A percentile compares a stretch with the other conserved stretches of the same genome.
Evolutionary conservation across 176 grass and related monocot species (phyloP).

Genomic region (Puccinellia tenuiflora): DNA sequence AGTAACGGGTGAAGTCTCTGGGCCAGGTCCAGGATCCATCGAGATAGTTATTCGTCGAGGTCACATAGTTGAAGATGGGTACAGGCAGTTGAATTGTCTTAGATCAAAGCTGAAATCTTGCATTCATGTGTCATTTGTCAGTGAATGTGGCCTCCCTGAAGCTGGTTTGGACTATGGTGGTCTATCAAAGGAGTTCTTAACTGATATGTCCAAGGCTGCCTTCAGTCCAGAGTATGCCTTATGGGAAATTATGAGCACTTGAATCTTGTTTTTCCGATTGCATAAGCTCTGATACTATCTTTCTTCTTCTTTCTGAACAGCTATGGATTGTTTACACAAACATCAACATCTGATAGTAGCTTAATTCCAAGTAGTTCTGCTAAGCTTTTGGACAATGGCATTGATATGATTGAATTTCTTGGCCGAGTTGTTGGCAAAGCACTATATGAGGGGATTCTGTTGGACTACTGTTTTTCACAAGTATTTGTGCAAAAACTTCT

Average conservation of each 20-base stretch:
- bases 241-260: background rate
- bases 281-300: background rate
- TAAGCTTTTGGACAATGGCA: conserved; percentile 74
- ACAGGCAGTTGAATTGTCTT: conserved; percentile 77
- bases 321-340: conserved; percentile 84
- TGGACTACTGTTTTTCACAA: conserved; percentile 95
- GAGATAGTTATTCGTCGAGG: conserved; percentile 87
- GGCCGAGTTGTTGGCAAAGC: conserved; percentile 93
- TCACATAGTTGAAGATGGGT: conserved; percentile 92
- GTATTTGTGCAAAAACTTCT: conserved; percentile 96
- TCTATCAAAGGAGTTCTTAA: conserved; percentile 95
- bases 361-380: conserved; percentile 92
- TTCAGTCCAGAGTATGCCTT: conserved; percentile 78
- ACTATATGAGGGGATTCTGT: conserved; percentile 94
- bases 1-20: conserved; percentile 54
- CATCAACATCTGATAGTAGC: conserved; percentile 69
- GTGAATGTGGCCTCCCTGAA: conserved; percentile 94
- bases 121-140: conserved; percentile 95
- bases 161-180: conserved; percentile 98
- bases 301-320: conserved; percentile 34
- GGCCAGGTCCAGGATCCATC: conserved; percentile 61
- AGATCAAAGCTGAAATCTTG: conserved; percentile 77
- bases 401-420: conserved; percentile 98
- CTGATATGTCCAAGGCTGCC: conserved; percentile 80
- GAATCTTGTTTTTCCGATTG: background rate